Evolutionary conservation across 148 eudicot genomes (phyloP).

Genomic region (Camellia granthamiana): DNA sequence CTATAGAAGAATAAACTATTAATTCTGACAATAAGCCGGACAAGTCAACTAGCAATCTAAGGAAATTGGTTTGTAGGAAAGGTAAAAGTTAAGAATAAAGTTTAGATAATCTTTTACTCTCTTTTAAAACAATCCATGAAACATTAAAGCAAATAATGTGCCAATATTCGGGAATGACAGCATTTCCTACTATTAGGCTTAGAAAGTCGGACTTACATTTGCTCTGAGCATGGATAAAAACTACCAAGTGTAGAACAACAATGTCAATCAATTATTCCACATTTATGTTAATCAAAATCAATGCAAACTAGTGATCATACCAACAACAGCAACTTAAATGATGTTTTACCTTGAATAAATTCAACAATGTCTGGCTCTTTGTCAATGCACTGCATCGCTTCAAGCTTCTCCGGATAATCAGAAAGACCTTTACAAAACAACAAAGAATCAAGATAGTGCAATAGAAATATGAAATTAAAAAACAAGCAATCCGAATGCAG

Average conservation of each 20-base stretch:
- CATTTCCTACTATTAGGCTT: not conserved
- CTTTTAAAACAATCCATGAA: not conserved
- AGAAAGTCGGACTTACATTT: not conserved
- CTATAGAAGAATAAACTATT: not conserved
- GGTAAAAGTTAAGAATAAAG: not conserved
- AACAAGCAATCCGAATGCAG: not conserved
- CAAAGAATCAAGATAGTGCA: slow-evolving; percentile 5
- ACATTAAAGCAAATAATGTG: not conserved
- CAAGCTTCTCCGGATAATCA: slow-evolving; percentile 88
- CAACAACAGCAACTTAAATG: not conserved
- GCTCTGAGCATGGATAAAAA: not conserved
- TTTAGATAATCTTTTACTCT: not conserved
- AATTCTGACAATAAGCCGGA: not conserved
- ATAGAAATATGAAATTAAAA: not conserved
- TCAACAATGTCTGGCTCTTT: slow-evolving; percentile 80
- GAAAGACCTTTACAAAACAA: slow-evolving; percentile 58
- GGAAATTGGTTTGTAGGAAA: not conserved
- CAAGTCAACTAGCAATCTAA: not conserved
- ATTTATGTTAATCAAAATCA: not conserved
- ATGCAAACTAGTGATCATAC: not conserved
- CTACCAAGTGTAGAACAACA: not conserved
- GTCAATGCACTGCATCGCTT: slow-evolving; percentile 98
- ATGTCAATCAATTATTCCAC: not conserved
- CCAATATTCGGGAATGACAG: not conserved
- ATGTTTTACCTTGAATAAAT: slow-evolving; percentile 66